These are phyloP conservation scores for Oryza officinalis DNA, from an alignment of 176 grass and related monocot species.

Conservation along the genomic window DNA sequence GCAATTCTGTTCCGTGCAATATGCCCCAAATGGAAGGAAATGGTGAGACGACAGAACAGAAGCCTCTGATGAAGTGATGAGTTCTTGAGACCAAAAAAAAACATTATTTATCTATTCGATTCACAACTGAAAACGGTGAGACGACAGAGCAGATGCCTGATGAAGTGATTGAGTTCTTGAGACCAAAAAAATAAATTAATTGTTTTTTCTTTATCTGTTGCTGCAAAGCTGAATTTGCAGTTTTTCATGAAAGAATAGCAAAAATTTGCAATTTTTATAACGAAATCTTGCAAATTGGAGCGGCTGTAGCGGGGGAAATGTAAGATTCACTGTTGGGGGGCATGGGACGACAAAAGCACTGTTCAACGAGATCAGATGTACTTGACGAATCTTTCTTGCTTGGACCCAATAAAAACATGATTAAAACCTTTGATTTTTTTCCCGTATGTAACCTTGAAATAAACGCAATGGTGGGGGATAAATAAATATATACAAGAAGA, in stretches of 20 bases:
- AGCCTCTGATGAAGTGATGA: neutral
- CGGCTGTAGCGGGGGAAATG: neutral
- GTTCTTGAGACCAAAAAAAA: neutral
- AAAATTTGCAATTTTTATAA: neutral
- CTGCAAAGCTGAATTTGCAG: too few relatives aligned
- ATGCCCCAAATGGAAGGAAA: too few relatives aligned
- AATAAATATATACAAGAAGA: too few relatives aligned
- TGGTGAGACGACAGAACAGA: neutral
- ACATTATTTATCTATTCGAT: too few relatives aligned
- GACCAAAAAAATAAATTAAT: too few relatives aligned
- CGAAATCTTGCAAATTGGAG: neutral
- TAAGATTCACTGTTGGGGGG: constrained; percentile 27
- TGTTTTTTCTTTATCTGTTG: too few relatives aligned
- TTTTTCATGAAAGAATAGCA: too few relatives aligned
- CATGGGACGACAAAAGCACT: constrained; percentile 26
- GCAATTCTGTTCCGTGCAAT: neutral
- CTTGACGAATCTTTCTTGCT: constrained; percentile 54
- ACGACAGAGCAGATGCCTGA: neutral
- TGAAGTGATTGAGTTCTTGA: neutral
- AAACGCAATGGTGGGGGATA: neutral
- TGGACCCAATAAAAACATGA: constrained; percentile 4
- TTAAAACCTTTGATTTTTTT: neutral
- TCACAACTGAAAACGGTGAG: too few relatives aligned
- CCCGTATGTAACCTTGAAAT: neutral
- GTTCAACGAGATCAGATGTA: constrained; percentile 39